phyloP scores from a whole-genome alignment of 306 rosid genomes.

The Albizia julibrissin region DNA sequence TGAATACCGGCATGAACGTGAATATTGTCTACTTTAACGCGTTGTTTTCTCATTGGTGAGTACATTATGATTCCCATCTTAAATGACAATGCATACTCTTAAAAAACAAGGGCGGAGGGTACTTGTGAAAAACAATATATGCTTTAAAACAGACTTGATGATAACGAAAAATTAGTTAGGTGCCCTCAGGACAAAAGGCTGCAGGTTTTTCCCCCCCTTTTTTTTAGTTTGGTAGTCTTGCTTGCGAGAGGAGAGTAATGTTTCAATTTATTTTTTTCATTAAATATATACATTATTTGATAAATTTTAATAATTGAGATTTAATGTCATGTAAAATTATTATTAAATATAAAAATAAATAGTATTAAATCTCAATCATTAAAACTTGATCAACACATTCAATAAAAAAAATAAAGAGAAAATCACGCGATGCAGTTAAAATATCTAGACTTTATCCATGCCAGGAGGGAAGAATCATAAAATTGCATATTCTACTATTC shows the following conservation, averaged over 20 bases:
- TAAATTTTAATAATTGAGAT: too few species aligned
- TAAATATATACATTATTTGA: too few species aligned
- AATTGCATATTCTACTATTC: background rate
- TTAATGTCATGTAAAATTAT: too few species aligned
- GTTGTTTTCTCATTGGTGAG: background rate
- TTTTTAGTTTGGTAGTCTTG: too few species aligned
- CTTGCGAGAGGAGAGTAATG: too few species aligned
- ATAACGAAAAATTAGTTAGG: background rate
- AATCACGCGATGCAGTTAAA: too few species aligned
- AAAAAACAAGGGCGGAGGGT: too few species aligned
- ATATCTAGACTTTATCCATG: too few species aligned
- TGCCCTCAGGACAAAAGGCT: background rate
- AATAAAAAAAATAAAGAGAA: accelerated
- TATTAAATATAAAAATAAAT: too few species aligned
- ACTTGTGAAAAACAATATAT: background rate
- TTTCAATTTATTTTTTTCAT: too few species aligned
- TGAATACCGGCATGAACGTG: background rate
- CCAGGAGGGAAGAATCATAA: background rate
- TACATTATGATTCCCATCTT: background rate
- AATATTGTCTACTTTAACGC: background rate
- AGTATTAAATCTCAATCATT: too few species aligned
- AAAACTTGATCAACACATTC: too few species aligned
- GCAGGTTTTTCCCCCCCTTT: background rate
- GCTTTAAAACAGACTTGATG: background rate
- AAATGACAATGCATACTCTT: background rate